phyloP scores from a whole-genome alignment of 306 rosid species.

The Styphnolobium japonicum region DNA sequence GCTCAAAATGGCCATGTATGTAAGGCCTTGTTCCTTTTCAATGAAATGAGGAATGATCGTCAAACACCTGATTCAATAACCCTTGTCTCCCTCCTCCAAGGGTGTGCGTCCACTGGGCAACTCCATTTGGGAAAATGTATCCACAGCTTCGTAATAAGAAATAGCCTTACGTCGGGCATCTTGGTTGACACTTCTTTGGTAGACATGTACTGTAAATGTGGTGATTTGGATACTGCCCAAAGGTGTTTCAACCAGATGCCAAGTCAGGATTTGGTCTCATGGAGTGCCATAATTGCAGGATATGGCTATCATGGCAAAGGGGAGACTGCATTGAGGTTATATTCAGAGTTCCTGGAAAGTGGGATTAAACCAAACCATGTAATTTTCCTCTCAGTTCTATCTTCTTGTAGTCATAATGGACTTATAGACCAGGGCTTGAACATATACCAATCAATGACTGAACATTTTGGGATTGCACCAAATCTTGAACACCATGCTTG shows the following conservation, averaged over 20 bases:
- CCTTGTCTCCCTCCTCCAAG: constrained; percentile 70
- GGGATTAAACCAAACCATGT: constrained; percentile 66
- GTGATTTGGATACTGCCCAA: constrained; percentile 57
- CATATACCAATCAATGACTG: constrained; percentile 59
- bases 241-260: constrained; percentile 61
- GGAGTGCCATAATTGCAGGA: constrained; percentile 75
- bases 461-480: constrained; percentile 59
- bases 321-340: constrained; percentile 55
- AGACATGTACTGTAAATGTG: constrained; percentile 84
- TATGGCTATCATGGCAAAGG: constrained; percentile 75
- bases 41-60: constrained; percentile 50
- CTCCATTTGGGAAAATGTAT: constrained; percentile 68
- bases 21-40: constrained; percentile 53
- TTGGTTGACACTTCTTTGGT: constrained; percentile 73
- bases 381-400: constrained; percentile 66
- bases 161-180: constrained; percentile 50
- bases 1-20: constrained; percentile 60
- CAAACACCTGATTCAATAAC: constrained; percentile 73
- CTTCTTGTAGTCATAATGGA: constrained; percentile 81
- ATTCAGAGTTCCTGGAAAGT: constrained; percentile 48
- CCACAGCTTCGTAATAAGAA: constrained; percentile 51
- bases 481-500: constrained; percentile 72
- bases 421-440: constrained; percentile 60
- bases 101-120: constrained; percentile 70
- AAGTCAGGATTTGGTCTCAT: constrained; percentile 57